Evolutionary conservation across 73 alveolate genomes (phyloP).

Genomic region (Durusdinium trenchii): DNA sequence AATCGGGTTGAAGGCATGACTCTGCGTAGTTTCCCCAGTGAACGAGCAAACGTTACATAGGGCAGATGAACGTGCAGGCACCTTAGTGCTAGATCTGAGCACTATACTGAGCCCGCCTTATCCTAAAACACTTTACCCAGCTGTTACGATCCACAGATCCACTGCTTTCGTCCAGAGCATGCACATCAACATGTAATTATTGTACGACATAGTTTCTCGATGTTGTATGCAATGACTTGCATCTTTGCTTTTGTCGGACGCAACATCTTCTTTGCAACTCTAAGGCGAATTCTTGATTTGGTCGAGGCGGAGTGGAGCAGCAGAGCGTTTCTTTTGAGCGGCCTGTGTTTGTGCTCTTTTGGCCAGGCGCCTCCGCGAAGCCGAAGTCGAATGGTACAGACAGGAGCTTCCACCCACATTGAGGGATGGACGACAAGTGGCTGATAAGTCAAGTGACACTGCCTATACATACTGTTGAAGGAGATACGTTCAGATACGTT

Average conservation of each 20-base stretch:
- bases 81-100: too few species aligned
- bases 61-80: too few species aligned
- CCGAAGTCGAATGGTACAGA: conserved; percentile 89
- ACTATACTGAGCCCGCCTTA: too few species aligned
- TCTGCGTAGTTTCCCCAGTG: conserved; percentile 6
- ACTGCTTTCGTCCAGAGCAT: too few species aligned
- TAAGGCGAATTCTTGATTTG: conserved; percentile 72
- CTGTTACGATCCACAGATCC: too few species aligned
- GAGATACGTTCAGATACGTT: neutral
- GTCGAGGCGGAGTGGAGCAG: conserved; percentile 51
- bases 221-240: too few species aligned
- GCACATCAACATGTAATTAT: too few species aligned
- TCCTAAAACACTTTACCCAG: too few species aligned
- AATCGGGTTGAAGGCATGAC: conserved; percentile 60
- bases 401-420: neutral
- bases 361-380: conserved; percentile 86
- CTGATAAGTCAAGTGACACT: neutral
- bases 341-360: neutral
- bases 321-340: neutral
- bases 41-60: neutral
- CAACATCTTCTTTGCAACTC: too few species aligned
- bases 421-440: neutral
- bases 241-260: too few species aligned
- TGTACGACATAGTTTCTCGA: too few species aligned
- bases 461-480: neutral